These are phyloP conservation scores for Globisporangium radiosum DNA, from an alignment of 352 stramenopile genomes.

Conservation along the genomic window DNA sequence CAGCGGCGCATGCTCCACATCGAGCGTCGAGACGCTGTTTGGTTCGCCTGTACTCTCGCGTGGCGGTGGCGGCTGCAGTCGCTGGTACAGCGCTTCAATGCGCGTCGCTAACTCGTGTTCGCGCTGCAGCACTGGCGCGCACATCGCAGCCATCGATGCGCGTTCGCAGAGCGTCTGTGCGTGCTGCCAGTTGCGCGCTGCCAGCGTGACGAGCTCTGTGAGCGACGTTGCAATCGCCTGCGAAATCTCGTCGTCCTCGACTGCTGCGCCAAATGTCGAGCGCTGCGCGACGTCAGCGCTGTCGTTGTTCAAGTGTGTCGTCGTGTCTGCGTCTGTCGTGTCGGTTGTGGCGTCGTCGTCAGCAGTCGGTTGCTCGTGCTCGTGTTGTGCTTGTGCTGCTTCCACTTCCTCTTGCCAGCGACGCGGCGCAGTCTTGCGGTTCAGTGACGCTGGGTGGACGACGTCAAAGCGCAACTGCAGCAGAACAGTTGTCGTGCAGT, in stretches of 20 bases:
- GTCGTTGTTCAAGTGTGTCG: constrained; percentile 12
- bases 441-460: constrained; percentile 39
- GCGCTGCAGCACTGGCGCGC: constrained; percentile 36
- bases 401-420: constrained; percentile 41
- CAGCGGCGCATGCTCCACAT: constrained; percentile 7
- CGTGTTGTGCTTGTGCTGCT: constrained; percentile 15
- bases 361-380: constrained; percentile 8
- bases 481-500: neutral
- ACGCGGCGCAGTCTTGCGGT: constrained; percentile 16
- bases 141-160: constrained; percentile 43
- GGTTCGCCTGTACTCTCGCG: neutral
- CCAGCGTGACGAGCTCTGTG: constrained; percentile 47
- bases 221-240: constrained; percentile 40
- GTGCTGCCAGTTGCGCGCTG: constrained; percentile 65
- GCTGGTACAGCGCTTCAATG: constrained; percentile 53
- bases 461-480: constrained; percentile 17
- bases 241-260: constrained; percentile 80
- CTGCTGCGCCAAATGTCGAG: constrained; percentile 36
- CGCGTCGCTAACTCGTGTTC: constrained; percentile 31
- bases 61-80: constrained; percentile 34
- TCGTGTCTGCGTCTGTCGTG: neutral
- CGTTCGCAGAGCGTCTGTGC: constrained; percentile 56
- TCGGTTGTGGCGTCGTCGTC: neutral
- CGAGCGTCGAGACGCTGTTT: constrained; percentile 8
- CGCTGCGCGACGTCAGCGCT: constrained; percentile 14